A percentile compares a stretch with the other conserved stretches of the same genome.
Conservation (phyloP, 176 grass and related monocot species). For the Neostapfia colusana region DNA sequence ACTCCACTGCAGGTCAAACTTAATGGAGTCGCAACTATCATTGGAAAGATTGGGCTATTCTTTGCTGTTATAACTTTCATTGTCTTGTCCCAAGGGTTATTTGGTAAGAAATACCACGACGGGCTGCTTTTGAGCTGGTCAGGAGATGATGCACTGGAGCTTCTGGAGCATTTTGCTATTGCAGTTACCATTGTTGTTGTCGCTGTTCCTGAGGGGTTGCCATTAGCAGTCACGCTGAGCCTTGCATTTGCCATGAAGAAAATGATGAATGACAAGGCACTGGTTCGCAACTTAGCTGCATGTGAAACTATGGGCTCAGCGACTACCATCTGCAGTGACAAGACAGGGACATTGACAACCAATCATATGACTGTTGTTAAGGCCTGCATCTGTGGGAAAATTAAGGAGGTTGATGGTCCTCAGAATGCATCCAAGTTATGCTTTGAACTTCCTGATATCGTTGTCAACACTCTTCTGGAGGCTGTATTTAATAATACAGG, state of each 20-base stretch:
- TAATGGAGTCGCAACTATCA: slow-evolving; percentile 71
- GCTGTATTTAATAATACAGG: slow-evolving; percentile 96
- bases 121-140: slow-evolving; percentile 64
- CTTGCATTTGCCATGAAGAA: slow-evolving; percentile 99
- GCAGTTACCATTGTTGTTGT: slow-evolving; percentile 98
- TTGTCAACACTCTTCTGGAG: slow-evolving; percentile 70
- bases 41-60: slow-evolving; percentile 86
- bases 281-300: slow-evolving; percentile 87
- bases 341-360: slow-evolving; percentile 92
- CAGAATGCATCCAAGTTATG: slow-evolving; percentile 60
- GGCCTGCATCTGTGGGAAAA: slow-evolving; percentile 72
- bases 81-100: slow-evolving; percentile 69
- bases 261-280: slow-evolving; percentile 99
- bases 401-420: slow-evolving; percentile 53
- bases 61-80: slow-evolving; percentile 98
- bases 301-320: slow-evolving; percentile 99
- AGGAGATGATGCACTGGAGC: slow-evolving; percentile 72
- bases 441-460: slow-evolving; percentile 63
- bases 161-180: slow-evolving; percentile 93
- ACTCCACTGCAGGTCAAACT: slow-evolving; percentile 91
- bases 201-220: slow-evolving; percentile 95
- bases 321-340: slow-evolving; percentile 95
- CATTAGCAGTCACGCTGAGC: slow-evolving; percentile 90
- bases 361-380: slow-evolving; percentile 98
- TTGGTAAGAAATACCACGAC: slow-evolving; percentile 58